Evolutionary conservation across 108 stramenopile genomes (phyloP), one percentile per base, ranked within the genome.

Genomic region (Bacterosira constricta): DNA sequence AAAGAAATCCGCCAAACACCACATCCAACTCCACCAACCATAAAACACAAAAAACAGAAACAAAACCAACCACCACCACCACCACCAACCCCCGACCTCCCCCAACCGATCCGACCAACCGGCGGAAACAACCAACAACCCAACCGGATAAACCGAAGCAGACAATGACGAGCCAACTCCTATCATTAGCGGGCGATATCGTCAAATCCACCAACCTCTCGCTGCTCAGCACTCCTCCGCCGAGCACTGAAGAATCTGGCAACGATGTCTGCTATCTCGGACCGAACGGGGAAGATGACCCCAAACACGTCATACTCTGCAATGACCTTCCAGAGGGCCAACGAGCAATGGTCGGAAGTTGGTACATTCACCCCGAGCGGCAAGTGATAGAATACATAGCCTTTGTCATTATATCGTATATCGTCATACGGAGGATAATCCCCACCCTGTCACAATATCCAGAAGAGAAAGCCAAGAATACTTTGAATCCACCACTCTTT

Each of bases 251-350:
- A 35, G 35, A 39, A 58, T 57, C 65, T 31, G 77, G 77, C 1
- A 52, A 44, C 10, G 80, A 81, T 35, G 73, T 81, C 0, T 81
- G 80, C 63, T 81, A 81, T 27, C 70, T 77, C 45, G 80, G 80
- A 2, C 70, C 69, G 3, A 71, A 76, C 46, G 80, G 80, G 10
- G 80, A 77, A 58, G 30, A 63, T 31, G 59, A 49, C 25, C 17
- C 29, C 12, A 25, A 65, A 2, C 26, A 23, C 26, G 44, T 74
- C 6, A 61, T 77, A n/a, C 70, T 70, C 56, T 81, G 80, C 64
- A 66, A 70, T 34, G 80, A 81, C 15, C 67, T 81, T 56, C 64
- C 71, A 34, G 71, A 81, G 4, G 80, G 80, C 13, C 50, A 66
- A 42, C 63, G 71, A 27, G 76, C 46, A 38, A 75, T 81, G 60